phyloP scores from a whole-genome alignment of 257 asterid genomes.

The Perilla frutescens region DNA sequence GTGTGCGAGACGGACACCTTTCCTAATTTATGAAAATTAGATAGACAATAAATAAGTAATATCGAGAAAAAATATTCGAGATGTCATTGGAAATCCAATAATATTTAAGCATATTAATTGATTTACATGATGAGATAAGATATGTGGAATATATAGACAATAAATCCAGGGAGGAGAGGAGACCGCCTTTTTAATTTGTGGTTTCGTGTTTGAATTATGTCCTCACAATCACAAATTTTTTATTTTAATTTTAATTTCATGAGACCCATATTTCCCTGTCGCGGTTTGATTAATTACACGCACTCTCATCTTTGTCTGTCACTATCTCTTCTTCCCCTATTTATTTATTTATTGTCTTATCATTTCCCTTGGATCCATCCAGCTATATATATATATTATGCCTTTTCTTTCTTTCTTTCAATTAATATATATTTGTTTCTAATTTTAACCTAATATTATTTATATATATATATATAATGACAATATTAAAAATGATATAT shows the following conservation, averaged over 20 bases:
- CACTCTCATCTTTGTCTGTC: conserved; percentile 37
- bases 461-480: too few relatives aligned
- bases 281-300: conserved; percentile 38
- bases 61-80: not conserved
- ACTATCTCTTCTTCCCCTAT: conserved; percentile 21
- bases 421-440: not conserved
- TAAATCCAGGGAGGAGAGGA: conserved; percentile 1
- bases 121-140: conserved; percentile 45
- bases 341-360: conserved; percentile 31
- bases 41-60: not conserved
- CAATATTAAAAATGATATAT: too few relatives aligned
- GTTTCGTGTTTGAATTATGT: conserved; percentile 58
- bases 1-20: not conserved
- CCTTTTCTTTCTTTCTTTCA: not conserved
- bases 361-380: conserved; percentile 33
- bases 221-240: conserved; percentile 44
- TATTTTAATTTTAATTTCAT: not conserved
- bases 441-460: not conserved
- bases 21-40: conserved; percentile 24
- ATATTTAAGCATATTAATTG: not conserved
- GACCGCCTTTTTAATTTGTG: conserved; percentile 28
- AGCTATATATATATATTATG: conserved; percentile 2
- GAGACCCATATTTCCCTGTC: conserved; percentile 34
- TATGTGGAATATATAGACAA: conserved; percentile 35
- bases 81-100: conserved; percentile 1